These are phyloP conservation scores for Melampsora larici-populina DNA, from an alignment of 1,284 basidiomycete species.

Conservation along the genomic window DNA sequence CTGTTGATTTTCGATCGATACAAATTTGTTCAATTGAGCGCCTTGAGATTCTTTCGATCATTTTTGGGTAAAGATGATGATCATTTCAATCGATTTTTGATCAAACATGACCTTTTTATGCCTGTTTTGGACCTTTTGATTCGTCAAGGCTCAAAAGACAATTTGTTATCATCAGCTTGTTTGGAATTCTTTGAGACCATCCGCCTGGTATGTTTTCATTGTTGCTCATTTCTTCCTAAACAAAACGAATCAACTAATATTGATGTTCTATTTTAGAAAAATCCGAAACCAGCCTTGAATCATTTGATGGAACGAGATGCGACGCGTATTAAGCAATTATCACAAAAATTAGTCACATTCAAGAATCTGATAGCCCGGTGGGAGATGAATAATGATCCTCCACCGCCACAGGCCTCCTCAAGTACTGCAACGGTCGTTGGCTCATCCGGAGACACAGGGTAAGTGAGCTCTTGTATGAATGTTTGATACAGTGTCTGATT, in stretches of 20 bases:
- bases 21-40: slow-evolving; percentile 54
- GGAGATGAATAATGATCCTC: slow-evolving; percentile 79
- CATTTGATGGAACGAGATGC: slow-evolving; percentile 78
- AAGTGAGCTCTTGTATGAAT: slow-evolving; percentile 29
- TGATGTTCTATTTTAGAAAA: slow-evolving; percentile 42
- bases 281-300: slow-evolving; percentile 76
- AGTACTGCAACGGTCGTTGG: background rate
- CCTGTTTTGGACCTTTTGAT: slow-evolving; percentile 78
- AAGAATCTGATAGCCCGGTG: slow-evolving; percentile 70
- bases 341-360: slow-evolving; percentile 65
- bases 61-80: slow-evolving; percentile 79
- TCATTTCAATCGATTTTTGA: slow-evolving; percentile 77
- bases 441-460: slow-evolving; percentile 39
- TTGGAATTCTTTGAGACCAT: slow-evolving; percentile 92
- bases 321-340: slow-evolving; percentile 65
- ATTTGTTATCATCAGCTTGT: slow-evolving; percentile 87
- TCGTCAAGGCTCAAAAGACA: slow-evolving; percentile 79
- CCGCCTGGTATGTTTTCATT: slow-evolving; percentile 64
- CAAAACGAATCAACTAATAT: background rate
- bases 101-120: slow-evolving; percentile 77
- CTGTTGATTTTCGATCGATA: slow-evolving; percentile 58
- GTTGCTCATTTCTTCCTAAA: slow-evolving; percentile 10
- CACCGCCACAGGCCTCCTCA: background rate
- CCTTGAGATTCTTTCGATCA: slow-evolving; percentile 84
- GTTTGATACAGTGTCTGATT: too few relatives aligned